Percentiles rank a stretch among this genome's conserved stretches.
Conservation (phyloP, 352 stramenopile species). For the Phytopythium ostracodes region DNA sequence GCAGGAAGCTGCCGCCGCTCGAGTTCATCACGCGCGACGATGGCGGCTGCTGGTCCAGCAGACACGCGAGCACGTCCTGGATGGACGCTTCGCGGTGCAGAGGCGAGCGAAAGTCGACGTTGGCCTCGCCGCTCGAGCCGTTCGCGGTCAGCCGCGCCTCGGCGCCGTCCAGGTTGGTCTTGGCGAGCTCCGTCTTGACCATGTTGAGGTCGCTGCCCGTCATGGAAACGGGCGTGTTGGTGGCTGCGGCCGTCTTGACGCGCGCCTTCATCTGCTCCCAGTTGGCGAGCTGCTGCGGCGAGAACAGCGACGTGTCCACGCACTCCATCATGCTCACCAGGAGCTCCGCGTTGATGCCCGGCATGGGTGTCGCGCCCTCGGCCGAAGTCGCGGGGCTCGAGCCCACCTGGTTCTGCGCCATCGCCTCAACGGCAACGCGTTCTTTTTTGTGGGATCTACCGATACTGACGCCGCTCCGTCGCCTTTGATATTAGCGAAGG, state of each 20-base stretch:
- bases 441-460: no score
- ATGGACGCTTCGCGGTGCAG: slow-evolving; percentile 74
- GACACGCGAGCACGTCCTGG: slow-evolving; percentile 69
- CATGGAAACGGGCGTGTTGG: slow-evolving; percentile 29
- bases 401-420: slow-evolving; percentile 19
- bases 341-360: slow-evolving; percentile 64
- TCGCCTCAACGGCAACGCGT: slow-evolving; percentile 2
- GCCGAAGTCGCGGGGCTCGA: not conserved
- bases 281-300: slow-evolving; percentile 60
- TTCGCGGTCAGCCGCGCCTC: slow-evolving; percentile 4
- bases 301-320: slow-evolving; percentile 81
- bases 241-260: slow-evolving; percentile 47
- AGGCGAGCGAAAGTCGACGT: slow-evolving; percentile 41
- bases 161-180: slow-evolving; percentile 15
- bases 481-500: not conserved
- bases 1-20: slow-evolving; percentile 45
- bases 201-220: slow-evolving; percentile 31
- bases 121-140: slow-evolving; percentile 7
- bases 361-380: slow-evolving; percentile 7
- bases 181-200: slow-evolving; percentile 35
- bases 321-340: slow-evolving; percentile 86
- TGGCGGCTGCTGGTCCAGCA: slow-evolving; percentile 66
- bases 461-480: no score
- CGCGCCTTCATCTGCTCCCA: slow-evolving; percentile 77
- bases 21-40: slow-evolving; percentile 43